These are phyloP conservation scores for Pecoramyces ruminantium DNA, from an alignment of 192 early-diverging fungal genomes.

Conservation along the genomic window DNA sequence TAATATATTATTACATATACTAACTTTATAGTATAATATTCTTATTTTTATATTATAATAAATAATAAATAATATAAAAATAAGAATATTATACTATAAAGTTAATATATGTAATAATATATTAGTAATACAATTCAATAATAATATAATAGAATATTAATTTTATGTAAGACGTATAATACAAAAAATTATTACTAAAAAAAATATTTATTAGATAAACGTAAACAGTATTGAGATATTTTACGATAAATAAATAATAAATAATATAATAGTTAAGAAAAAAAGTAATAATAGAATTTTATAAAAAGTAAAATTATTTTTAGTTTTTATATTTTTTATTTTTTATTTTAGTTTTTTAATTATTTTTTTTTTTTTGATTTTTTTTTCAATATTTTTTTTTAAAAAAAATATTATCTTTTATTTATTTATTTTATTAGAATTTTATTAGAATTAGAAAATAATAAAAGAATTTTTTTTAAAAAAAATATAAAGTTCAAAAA, in stretches of 20 bases:
- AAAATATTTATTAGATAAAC: no score
- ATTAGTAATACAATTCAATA: background rate
- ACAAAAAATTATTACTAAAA: no score
- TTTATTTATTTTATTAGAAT: background rate
- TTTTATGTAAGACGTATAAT: no score
- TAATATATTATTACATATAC: background rate
- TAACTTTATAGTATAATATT: background rate
- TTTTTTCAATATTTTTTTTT: background rate
- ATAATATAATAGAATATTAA: background rate
- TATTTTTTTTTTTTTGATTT: background rate
- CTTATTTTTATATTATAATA: background rate
- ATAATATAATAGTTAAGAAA: background rate
- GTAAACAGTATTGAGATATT: no score
- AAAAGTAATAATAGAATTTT: background rate
- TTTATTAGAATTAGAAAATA: background rate
- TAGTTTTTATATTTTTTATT: background rate
- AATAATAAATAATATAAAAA: background rate
- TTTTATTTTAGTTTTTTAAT: background rate
- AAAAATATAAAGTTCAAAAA: no score
- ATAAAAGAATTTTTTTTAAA: background rate
- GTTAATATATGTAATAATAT: background rate
- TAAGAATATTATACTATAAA: background rate
- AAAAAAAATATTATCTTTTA: background rate
- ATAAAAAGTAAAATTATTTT: background rate
- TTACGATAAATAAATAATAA: no score